Evolutionary conservation across 1,139 yeast genomes (phyloP).

Genomic region (Suhomyces chickasaworum): DNA sequence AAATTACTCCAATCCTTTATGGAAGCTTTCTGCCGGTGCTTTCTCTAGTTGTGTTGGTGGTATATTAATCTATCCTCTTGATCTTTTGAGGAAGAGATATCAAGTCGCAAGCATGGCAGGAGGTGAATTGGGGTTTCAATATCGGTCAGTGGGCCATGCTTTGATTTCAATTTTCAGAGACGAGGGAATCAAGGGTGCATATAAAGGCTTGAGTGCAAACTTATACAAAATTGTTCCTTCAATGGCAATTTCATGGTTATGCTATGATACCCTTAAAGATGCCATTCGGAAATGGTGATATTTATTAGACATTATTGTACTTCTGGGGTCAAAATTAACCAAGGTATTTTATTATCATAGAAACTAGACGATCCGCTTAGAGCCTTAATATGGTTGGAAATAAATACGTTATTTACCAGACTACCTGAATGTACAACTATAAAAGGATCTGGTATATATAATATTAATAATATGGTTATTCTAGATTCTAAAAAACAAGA

Average conservation of each 20-base stretch:
- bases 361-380: neutral
- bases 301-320: neutral
- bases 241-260: constrained; percentile 93
- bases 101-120: constrained; percentile 86
- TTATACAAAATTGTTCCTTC: constrained; percentile 89
- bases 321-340: neutral
- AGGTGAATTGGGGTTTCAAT: constrained; percentile 79
- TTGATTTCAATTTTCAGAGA: constrained; percentile 61
- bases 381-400: no score
- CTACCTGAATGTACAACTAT: no score
- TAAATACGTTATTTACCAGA: no score
- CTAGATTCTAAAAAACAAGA: no score
- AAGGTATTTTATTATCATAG: neutral
- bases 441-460: no score
- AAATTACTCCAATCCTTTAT: constrained; percentile 47
- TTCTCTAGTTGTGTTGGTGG: constrained; percentile 72
- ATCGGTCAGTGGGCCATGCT: constrained; percentile 73
- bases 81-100: constrained; percentile 81
- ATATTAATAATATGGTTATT: no score
- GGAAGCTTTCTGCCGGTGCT: constrained; percentile 80
- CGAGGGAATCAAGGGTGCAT: constrained; percentile 83
- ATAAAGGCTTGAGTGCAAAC: constrained; percentile 87
- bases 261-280: constrained; percentile 69
- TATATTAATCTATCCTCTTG: constrained; percentile 85
- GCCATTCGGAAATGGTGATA: constrained; percentile 35